Base-by-base conservation (phyloP, 805 yeast genomes). In the Hanseniaspora clermontiae region DNA sequence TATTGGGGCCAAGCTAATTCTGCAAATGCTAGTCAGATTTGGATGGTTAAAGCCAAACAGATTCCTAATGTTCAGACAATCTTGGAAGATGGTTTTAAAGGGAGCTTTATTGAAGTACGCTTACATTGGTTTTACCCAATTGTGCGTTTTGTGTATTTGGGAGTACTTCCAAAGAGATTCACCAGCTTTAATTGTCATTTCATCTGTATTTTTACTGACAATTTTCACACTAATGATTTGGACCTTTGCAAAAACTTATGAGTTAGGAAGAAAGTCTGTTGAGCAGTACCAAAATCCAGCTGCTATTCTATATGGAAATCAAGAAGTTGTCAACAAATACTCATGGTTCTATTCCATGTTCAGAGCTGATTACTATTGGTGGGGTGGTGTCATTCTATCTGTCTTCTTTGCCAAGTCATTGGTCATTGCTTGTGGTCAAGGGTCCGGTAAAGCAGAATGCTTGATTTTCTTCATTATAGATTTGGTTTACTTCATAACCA, bases 281-380 rank as follows among this genome's bases (percentile, higher is more conserved):
- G 64, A 67, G 32, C 68, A 74, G 51, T 82, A 79, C 65, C 80
- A 83, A 51, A 89, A 91, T 61, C 90, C 96, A 0, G 96, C 96
- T 19, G 95, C 91, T 49, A 69, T 87, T 58, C 72, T 90, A 55
- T 90, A 88, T 64, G 95, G 96, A 58, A 85, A 90, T 64, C 74
- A 81, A 48, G 70, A 72, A 32, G 76, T 87, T 37, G 76, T 89
- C 65, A 79, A 82, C 72, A 84, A 84, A 66, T 89, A 83, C 66
- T 96, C 96, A 0, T 90, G 84, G 70, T 79, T 89, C 64, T 90
- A 89, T 71, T 85, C 95, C 15, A 88, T 87, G 89, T 89, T 84
- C 69, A 78, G 79, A 60, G 95, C 96, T 20, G 74, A 74, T 29
- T 81, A 76, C 64, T 89, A 86, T 71, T 90, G 89, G 87, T 90